These are phyloP conservation scores for Sporopachydermia quercuum DNA, from an alignment of 805 yeast genomes.

Conservation along the genomic window DNA sequence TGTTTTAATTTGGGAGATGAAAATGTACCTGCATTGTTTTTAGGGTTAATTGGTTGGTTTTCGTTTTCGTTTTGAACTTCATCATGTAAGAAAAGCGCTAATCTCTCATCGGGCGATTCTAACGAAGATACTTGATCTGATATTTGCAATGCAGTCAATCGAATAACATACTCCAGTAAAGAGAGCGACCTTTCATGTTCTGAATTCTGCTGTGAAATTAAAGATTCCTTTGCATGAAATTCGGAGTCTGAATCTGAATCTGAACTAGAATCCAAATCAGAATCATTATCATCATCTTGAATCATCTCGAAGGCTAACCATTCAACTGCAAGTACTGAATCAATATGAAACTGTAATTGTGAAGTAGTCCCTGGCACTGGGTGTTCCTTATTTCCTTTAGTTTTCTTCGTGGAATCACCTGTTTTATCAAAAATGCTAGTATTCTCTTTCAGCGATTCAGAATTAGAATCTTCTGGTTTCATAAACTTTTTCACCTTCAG, in stretches of 20 bases:
- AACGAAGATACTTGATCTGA: slow-evolving; percentile 40
- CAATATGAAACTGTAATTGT: neutral
- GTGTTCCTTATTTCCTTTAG: too few relatives aligned
- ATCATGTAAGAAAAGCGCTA: slow-evolving; percentile 45
- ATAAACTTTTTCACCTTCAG: slow-evolving; percentile 32
- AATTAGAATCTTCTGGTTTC: too few relatives aligned
- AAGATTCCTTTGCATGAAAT: slow-evolving; percentile 2
- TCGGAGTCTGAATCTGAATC: slow-evolving; percentile 3
- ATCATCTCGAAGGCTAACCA: slow-evolving; percentile 39
- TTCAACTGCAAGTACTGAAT: slow-evolving; percentile 15
- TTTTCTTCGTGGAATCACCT: slow-evolving; percentile 2
- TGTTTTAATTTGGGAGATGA: slow-evolving; percentile 4
- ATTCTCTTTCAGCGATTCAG: slow-evolving; percentile 3
- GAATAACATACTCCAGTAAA: slow-evolving; percentile 44
- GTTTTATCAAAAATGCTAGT: slow-evolving; percentile 5
- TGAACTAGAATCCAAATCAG: neutral
- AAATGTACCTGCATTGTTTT: slow-evolving; percentile 5
- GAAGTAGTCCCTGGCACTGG: neutral
- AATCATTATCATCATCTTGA: slow-evolving; percentile 10
- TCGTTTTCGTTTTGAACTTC: slow-evolving; percentile 21
- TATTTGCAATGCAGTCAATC: slow-evolving; percentile 45
- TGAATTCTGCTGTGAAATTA: slow-evolving; percentile 4
- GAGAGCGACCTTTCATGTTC: slow-evolving; percentile 28
- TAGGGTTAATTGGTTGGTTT: neutral
- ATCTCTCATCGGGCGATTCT: slow-evolving; percentile 49